Percentiles rank a stretch among this genome's conserved stretches.
Conservation (phyloP, 768 basidiomycete species). For the Boletus rubroflammeus region DNA sequence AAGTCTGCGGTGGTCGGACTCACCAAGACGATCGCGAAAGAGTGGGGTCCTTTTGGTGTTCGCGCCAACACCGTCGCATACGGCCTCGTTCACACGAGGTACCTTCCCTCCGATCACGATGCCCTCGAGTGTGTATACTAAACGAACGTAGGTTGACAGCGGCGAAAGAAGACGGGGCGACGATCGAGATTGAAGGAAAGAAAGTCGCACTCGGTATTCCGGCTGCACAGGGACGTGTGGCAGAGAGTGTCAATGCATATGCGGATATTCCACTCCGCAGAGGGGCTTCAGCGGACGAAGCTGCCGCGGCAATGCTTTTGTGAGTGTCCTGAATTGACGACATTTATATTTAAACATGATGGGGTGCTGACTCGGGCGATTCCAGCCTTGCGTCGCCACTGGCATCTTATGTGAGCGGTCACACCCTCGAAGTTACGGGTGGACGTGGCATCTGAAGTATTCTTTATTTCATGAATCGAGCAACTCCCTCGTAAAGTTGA, state of each 20-base stretch:
- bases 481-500: background rate
- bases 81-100: conserved; percentile 77
- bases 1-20: conserved; percentile 76
- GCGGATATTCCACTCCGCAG: conserved; percentile 62
- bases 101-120: background rate
- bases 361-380: conserved; percentile 6
- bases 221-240: conserved; percentile 40
- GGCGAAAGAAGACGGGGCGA: conserved; percentile 71
- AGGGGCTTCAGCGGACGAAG: conserved; percentile 70
- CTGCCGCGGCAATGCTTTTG: conserved; percentile 73
- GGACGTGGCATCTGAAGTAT: conserved; percentile 62
- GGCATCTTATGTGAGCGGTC: conserved; percentile 76
- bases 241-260: conserved; percentile 41
- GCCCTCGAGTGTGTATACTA: background rate
- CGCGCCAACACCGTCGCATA: conserved; percentile 81
- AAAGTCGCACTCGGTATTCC: conserved; percentile 82
- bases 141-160: conserved; percentile 56
- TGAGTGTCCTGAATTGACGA: conserved; percentile 36
- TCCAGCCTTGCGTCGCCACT: conserved; percentile 71
- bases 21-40: conserved; percentile 84
- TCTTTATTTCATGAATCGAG: background rate
- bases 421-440: conserved; percentile 82
- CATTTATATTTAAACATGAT: background rate
- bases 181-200: conserved; percentile 79
- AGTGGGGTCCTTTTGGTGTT: conserved; percentile 82